phyloP scores from a whole-genome alignment of 2,329 filamentous ascomycete species.

The Colletotrichum abscissum region DNA sequence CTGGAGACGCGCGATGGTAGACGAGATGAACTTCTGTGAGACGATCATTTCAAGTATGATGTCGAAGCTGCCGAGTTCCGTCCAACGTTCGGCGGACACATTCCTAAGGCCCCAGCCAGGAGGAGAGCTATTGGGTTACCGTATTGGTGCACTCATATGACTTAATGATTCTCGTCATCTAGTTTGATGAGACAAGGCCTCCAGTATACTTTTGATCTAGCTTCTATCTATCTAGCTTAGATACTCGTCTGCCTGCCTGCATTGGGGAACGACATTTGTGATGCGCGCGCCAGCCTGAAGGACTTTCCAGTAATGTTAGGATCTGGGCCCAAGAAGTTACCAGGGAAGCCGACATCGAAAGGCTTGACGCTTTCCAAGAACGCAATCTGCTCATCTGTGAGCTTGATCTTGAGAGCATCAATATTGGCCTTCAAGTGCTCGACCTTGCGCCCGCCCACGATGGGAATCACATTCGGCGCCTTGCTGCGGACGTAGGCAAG shows the following conservation, averaged over 20 bases:
- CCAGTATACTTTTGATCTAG: background rate
- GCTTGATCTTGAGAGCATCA: slow-evolving; percentile 59
- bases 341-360: slow-evolving; percentile 69
- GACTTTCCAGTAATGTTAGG: slow-evolving; percentile 35
- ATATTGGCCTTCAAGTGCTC: slow-evolving; percentile 68
- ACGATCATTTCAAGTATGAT: too few relatives aligned
- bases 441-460: slow-evolving; percentile 63
- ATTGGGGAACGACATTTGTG: slow-evolving; percentile 31
- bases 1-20: background rate
- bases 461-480: slow-evolving; percentile 63
- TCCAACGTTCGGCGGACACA: too few relatives aligned
- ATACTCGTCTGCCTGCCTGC: slow-evolving; percentile 17
- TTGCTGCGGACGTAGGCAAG: slow-evolving; percentile 64
- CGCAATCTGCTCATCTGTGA: slow-evolving; percentile 63
- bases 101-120: too few relatives aligned
- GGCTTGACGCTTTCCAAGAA: slow-evolving; percentile 63
- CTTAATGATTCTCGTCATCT: background rate
- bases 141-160: too few relatives aligned
- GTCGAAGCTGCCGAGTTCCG: too few relatives aligned
- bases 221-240: background rate
- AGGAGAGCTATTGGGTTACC: too few relatives aligned
- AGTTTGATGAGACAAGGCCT: background rate
- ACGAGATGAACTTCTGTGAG: background rate
- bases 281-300: slow-evolving; percentile 5
- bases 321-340: slow-evolving; percentile 51